These are phyloP conservation scores for Malbranchea cinnamomea DNA, from an alignment of 2,329 filamentous ascomycete genomes.

Conservation along the genomic window DNA sequence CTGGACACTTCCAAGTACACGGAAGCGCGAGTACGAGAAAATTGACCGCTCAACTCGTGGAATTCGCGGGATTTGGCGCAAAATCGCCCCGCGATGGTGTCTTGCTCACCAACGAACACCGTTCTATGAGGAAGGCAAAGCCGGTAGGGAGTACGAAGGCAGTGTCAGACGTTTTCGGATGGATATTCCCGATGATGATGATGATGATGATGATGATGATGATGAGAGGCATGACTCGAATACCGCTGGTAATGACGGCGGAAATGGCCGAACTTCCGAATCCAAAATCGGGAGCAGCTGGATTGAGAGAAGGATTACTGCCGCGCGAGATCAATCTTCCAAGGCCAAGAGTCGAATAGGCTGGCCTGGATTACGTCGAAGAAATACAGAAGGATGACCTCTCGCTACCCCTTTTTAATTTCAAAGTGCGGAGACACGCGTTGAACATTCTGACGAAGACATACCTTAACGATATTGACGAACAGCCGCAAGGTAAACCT, in stretches of 20 bases:
- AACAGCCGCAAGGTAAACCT: too few species aligned
- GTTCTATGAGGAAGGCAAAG: constrained; percentile 27
- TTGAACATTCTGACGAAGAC: too few species aligned
- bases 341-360: too few species aligned
- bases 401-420: too few species aligned
- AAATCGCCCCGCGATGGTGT: constrained; percentile 27
- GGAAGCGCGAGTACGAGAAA: constrained; percentile 37
- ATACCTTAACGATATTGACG: too few species aligned
- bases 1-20: constrained; percentile 31
- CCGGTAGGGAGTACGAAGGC: constrained; percentile 26
- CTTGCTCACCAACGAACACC: constrained; percentile 20
- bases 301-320: constrained; percentile 4
- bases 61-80: constrained; percentile 27
- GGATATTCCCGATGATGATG: constrained; percentile 25
- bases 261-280: background rate
- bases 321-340: background rate
- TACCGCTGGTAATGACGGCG: background rate
- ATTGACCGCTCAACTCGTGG: constrained; percentile 32
- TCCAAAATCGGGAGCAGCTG: constrained; percentile 2
- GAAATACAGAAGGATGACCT: too few species aligned
- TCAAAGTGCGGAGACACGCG: too few species aligned
- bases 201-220: constrained; percentile 5
- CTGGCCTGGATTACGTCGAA: too few species aligned
- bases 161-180: constrained; percentile 32
- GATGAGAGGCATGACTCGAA: background rate